Percentiles rank a stretch among this genome's conserved stretches.
phyloP scores from a whole-genome alignment of 805 yeast genomes.

The Kuraishia molischiana region DNA sequence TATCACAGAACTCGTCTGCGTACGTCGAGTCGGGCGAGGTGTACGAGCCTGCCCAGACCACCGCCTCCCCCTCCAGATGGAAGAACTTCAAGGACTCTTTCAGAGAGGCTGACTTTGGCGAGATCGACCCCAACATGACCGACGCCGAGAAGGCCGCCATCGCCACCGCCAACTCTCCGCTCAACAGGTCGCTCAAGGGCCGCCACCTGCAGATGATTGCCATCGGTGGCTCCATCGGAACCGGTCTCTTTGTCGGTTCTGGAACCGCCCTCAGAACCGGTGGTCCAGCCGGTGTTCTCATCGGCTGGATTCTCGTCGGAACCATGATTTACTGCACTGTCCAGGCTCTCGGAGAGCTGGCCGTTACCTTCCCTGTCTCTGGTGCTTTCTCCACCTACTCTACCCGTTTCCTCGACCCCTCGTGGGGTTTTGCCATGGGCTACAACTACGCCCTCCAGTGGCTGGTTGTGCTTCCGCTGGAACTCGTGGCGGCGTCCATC shows the following conservation, averaged over 20 bases:
- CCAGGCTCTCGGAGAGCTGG: slow-evolving; percentile 57
- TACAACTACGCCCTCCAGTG: slow-evolving; percentile 49
- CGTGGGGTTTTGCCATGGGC: slow-evolving; percentile 55
- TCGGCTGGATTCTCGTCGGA: slow-evolving; percentile 51
- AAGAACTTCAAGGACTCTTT: slow-evolving; percentile 13
- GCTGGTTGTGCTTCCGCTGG: slow-evolving; percentile 44
- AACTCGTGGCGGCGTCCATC: slow-evolving; percentile 45
- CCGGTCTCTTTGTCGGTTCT: slow-evolving; percentile 73
- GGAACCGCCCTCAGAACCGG: slow-evolving; percentile 51
- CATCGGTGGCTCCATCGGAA: slow-evolving; percentile 76
- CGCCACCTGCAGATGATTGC: slow-evolving; percentile 75
- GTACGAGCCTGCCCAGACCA: not conserved
- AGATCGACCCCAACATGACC: slow-evolving; percentile 20
- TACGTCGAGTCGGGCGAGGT: not conserved
- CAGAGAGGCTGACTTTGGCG: slow-evolving; percentile 13
- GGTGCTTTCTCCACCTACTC: slow-evolving; percentile 56
- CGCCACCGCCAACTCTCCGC: slow-evolving; percentile 30
- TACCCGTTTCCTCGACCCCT: slow-evolving; percentile 45
- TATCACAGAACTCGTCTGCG: not conserved
- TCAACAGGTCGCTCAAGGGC: slow-evolving; percentile 34
- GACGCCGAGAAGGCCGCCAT: slow-evolving; percentile 29
- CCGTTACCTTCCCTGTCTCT: slow-evolving; percentile 53
- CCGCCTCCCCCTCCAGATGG: not conserved
- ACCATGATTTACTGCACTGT: slow-evolving; percentile 51
- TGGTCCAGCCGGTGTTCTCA: slow-evolving; percentile 67